Percentiles rank a stretch among this genome's conserved stretches.
Conservation (phyloP, 306 rosid genomes). For the Sicyos edulis region DNA sequence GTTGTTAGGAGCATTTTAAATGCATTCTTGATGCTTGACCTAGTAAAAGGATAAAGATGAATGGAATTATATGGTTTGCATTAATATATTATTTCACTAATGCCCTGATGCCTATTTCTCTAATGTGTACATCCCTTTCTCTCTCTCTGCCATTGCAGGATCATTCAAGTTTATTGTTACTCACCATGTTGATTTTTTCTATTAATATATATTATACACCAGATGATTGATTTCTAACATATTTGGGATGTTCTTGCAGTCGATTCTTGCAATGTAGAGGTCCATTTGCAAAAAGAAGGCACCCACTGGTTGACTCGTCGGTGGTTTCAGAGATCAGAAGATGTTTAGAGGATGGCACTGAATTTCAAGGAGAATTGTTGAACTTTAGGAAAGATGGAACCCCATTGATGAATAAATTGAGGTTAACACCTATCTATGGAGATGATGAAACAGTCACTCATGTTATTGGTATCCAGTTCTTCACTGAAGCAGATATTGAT, state of each 20-base stretch:
- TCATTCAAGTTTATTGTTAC: slow-evolving; percentile 13
- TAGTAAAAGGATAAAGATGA: not conserved
- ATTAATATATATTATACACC: not conserved
- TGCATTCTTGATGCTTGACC: not conserved
- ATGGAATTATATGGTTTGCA: not conserved
- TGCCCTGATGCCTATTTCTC: not conserved
- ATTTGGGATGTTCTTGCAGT: slow-evolving; percentile 47
- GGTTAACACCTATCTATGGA: slow-evolving; percentile 85
- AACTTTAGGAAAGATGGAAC: slow-evolving; percentile 99
- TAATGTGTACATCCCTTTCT: not conserved
- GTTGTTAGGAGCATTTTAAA: not conserved
- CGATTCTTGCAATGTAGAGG: slow-evolving; percentile 99
- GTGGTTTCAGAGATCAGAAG: slow-evolving; percentile 83
- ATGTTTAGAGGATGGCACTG: slow-evolving; percentile 83
- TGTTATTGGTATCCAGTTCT: slow-evolving; percentile 88
- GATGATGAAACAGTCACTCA: slow-evolving; percentile 87
- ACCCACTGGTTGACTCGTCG: slow-evolving; percentile 78
- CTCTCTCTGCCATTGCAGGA: not conserved
- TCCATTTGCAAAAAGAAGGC: slow-evolving; percentile 96
- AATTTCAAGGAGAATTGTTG: slow-evolving; percentile 92
- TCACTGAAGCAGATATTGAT: slow-evolving; percentile 83
- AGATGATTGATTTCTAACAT: slow-evolving; percentile 25
- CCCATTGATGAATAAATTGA: slow-evolving; percentile 91
- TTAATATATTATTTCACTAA: not conserved
- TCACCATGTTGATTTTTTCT: not conserved